A percentile compares a stretch with the other conserved stretches of the same genome.
Conservation (phyloP, 75 land plant genomes). For the Sequoiadendron giganteum region DNA sequence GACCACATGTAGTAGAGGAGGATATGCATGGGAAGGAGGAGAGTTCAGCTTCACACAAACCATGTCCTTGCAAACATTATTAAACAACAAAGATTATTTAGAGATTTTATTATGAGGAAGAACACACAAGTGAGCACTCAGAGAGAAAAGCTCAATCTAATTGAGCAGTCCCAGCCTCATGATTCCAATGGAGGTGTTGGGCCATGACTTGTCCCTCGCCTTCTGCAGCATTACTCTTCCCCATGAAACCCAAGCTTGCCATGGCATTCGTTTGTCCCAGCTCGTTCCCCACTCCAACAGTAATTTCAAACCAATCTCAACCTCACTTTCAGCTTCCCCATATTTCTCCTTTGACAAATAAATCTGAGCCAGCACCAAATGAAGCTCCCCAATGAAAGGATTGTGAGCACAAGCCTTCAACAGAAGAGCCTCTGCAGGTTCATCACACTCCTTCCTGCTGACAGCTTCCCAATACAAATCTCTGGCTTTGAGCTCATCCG, state of each 20-base stretch:
- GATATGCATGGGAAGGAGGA: no score
- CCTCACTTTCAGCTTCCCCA: constrained; percentile 35
- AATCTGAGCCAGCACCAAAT: constrained; percentile 30
- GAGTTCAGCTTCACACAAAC: no score
- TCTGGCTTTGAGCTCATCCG: constrained; percentile 26
- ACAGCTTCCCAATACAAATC: constrained; percentile 38
- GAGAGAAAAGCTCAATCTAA: no score
- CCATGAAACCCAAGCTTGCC: constrained; percentile 50
- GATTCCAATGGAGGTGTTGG: constrained; percentile 25
- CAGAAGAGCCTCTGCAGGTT: constrained; percentile 17
- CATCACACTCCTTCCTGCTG: background rate
- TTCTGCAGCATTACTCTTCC: constrained; percentile 26
- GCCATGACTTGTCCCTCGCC: constrained; percentile 32
- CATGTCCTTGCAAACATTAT: no score
- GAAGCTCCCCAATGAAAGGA: constrained; percentile 41
- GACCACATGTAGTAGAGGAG: no score
- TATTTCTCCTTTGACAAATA: constrained; percentile 13
- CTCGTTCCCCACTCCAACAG: constrained; percentile 36
- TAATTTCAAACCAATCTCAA: constrained; percentile 19
- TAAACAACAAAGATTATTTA: no score
- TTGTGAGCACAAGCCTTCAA: constrained; percentile 18
- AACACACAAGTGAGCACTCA: no score
- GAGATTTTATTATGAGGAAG: no score
- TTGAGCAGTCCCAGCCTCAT: constrained; percentile 40
- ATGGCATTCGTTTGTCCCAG: constrained; percentile 39